Conservation (phyloP, 2,329 filamentous ascomycete species). For the Sphaerulina vaccinii region DNA sequence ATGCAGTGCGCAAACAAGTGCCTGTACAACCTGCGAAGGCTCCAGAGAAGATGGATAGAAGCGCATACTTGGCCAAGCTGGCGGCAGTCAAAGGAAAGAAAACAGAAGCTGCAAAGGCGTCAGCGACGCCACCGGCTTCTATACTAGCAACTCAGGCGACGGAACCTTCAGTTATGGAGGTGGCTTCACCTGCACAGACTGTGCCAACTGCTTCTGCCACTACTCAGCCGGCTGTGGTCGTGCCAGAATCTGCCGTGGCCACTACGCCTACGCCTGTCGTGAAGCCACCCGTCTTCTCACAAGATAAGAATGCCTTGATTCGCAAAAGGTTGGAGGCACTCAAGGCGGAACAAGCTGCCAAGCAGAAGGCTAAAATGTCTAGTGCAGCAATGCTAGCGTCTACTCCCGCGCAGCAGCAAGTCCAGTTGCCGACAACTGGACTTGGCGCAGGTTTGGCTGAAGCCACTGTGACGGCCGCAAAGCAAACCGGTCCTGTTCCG, state of each 20-base stretch:
- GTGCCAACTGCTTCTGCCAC: background rate
- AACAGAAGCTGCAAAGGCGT: slow-evolving; percentile 22
- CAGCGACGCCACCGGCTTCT: slow-evolving; percentile 10
- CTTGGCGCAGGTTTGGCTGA: slow-evolving; percentile 21
- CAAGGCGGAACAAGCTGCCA: slow-evolving; percentile 42
- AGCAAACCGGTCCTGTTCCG: background rate
- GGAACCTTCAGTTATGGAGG: background rate
- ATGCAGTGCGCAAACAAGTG: background rate
- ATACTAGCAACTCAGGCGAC: background rate
- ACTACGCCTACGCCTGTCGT: slow-evolving; percentile 10
- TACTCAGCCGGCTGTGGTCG: background rate
- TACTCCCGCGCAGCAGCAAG: slow-evolving; percentile 5
- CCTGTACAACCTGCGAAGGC: slow-evolving; percentile 18
- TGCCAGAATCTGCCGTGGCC: background rate
- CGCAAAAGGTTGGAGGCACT: slow-evolving; percentile 77
- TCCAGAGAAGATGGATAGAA: slow-evolving; percentile 56
- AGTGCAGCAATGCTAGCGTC: slow-evolving; percentile 13
- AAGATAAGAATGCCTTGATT: slow-evolving; percentile 64
- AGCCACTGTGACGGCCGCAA: slow-evolving; percentile 7
- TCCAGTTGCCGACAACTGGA: slow-evolving; percentile 1
- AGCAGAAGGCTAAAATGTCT: slow-evolving; percentile 20
- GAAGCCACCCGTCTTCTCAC: slow-evolving; percentile 4
- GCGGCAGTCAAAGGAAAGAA: slow-evolving; percentile 71
- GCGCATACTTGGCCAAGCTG: slow-evolving; percentile 73
- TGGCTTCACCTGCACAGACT: background rate